Percentiles rank a stretch among this genome's conserved stretches.
Conservation (phyloP, 2,329 filamentous ascomycete genomes). For the Aquanectria penicillioides region DNA sequence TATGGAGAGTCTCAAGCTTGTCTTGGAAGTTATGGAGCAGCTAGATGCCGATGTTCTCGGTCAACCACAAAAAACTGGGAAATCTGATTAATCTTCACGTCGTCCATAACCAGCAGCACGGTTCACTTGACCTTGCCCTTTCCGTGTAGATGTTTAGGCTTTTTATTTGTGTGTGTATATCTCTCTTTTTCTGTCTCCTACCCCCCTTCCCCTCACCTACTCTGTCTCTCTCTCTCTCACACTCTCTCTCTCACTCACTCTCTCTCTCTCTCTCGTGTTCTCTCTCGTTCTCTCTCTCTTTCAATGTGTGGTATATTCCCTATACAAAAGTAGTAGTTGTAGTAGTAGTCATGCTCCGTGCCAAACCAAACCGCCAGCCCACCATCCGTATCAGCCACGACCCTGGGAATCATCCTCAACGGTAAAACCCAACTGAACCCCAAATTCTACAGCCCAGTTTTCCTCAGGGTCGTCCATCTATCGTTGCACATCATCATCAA, state of each 20-base stretch:
- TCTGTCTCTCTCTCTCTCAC: too few species aligned
- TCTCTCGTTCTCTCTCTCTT: neutral
- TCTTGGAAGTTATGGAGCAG: slow-evolving; percentile 90
- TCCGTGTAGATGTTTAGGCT: neutral
- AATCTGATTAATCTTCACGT: slow-evolving; percentile 22
- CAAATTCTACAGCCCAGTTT: slow-evolving; percentile 21
- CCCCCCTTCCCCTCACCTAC: too few species aligned
- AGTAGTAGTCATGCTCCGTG: neutral
- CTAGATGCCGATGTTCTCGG: slow-evolving; percentile 84
- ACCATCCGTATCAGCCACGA: neutral
- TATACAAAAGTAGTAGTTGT: slow-evolving; percentile 6
- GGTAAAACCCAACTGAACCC: slow-evolving; percentile 3
- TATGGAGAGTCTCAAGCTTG: slow-evolving; percentile 87
- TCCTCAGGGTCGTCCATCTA: slow-evolving; percentile 28
- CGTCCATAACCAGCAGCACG: slow-evolving; percentile 14
- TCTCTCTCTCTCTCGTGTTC: neutral
- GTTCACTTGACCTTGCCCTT: slow-evolving; percentile 16
- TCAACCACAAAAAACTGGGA: slow-evolving; percentile 30
- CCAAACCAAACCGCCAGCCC: slow-evolving; percentile 5
- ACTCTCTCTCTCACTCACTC: neutral
- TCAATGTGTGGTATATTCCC: slow-evolving; percentile 32
- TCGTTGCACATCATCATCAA: slow-evolving; percentile 21
- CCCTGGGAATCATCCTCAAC: neutral
- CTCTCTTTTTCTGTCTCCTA: too few species aligned
- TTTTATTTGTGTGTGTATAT: too few species aligned